Evolutionary conservation across 2,329 filamentous ascomycete genomes (phyloP), one percentile per base, ranked within the genome.

Genomic region (Colletotrichum kahawae): DNA sequence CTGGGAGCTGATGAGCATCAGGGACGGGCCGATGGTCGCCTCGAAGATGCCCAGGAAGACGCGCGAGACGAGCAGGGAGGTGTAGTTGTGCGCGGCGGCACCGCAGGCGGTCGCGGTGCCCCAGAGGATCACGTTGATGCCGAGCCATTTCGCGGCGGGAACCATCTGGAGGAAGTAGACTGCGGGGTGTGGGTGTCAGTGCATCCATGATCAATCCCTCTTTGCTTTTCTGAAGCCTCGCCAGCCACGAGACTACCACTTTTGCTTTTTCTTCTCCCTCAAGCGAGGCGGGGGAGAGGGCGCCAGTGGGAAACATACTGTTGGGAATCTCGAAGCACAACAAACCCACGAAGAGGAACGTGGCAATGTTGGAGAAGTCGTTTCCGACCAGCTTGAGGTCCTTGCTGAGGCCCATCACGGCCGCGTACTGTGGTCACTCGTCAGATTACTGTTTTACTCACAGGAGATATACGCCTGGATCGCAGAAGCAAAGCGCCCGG

Each of bases 321-420:
- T 92, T 91, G 12, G 90, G 91, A 4, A 92, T 82, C 80, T 92
- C 91, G 34, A 90, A 90, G 74, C 89, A 85, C 2, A 91, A 82
- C 69, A 91, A 89, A 5, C 90, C 91, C 56, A 93, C 90, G 78
- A 92, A 93, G 78, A 93, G 90, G 33, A 90, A 88, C 0, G 91
- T 92, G 4, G 91, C 90, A 21, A 91, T 82, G 81, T 91, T 91
- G 63, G 89, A 90, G 80, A 93, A 93, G 64, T 93, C 87, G 75
- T 93, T 92, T 21, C 89, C 89, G 14, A 82, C 80, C 63, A 93
- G 85, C 1, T 87, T 83, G 8, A 92, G 85, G 72, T 92, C 90
- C 66, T 86, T 82, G 27, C 82, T 84, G 9, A 94, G 80, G 4
- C 91, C 91, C 92, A 93, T 94, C 67, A 94, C 91, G 74, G 89